Evolutionary conservation across 257 asterid species (phyloP), one percentile per base, ranked within the genome.

Genomic region (Fraxinus excelsior): DNA sequence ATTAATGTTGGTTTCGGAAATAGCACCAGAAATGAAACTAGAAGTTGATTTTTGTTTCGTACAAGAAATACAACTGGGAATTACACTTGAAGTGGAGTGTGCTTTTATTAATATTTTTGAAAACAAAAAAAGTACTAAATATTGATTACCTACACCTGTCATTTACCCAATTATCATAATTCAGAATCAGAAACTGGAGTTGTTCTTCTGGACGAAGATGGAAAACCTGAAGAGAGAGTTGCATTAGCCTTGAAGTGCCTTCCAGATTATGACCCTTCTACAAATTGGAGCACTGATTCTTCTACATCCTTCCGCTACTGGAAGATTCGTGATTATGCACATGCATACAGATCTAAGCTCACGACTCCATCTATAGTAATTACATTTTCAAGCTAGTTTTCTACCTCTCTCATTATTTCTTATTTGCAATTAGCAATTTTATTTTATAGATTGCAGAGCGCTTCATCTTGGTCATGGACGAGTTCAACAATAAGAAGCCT

Each of bases 261-360:
- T 83, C 98, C 97, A 60, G 85, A 82, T 68, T 91, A 93, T 86
- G 94, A 93, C 74, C 93, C 97, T 35, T 78, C 86, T 80, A 85
- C 80, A 79, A 75, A 84, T 75, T 93, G 91, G 95, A 89, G 72
- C 71, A 79, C 86, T 74, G 92, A 88, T 85, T 73, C 88, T 78
- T 78, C 85, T 76, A 82, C 88, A 73, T 79, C 86, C 79, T 96
- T 96, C 84, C 90, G 83, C 79, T 96, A 96, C 84, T 96, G 99
- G 99, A 96, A 88, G 82, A 96, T 96, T 89, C 91, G 98, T 78
- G 99, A 93, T 84, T 93, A 91, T 89, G 98, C 97, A 80, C 86
- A 87, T 80, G 99, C 99, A 81, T 96, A 96, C 87, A 91, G 92
- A 87, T 85, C 95, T 38, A 93, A 89, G 74, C 91, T 93, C 70